Base-by-base conservation (phyloP, 2,329 filamentous ascomycete genomes). In the Didymella arachidicola region DNA sequence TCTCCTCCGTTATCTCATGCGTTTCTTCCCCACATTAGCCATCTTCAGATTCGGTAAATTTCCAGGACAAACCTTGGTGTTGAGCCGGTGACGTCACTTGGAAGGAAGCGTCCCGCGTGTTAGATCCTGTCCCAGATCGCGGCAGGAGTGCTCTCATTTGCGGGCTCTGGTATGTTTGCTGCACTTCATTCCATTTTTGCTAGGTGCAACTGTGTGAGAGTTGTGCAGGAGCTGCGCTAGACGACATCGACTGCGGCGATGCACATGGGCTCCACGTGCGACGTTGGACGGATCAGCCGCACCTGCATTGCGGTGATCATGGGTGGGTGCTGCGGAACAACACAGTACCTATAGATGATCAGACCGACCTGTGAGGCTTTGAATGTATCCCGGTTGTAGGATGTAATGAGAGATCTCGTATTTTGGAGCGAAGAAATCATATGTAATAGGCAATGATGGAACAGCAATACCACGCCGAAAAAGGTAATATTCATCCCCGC, bases 221-320 rank as follows among this genome's bases (percentile, higher is more conserved):
- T 11, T 30, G 29, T 27, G 34, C 42, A 34, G 36, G 42, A 27
- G n/a, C 27, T 52, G 39, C 43, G 16, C 42, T 42, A 43, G 48
- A 36, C 36, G 34, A 34, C 26, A 46, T 46, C 41, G 27, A 46
- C n/a, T 43, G 55, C 36, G 49, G 55, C 49, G 43, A 44, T 53
- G 55, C 49, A 19, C 30, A 48, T 44, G 49, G 38, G 38, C 25
- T 27, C 49, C 55, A 53, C 55, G 44, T 53, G 55, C 49, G 12
- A 58, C 55, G 55, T 58, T 43, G 27, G 43, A 58, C 55, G 36
- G 55, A 48, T 58, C 55, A 58, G 55, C 48, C 55, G 55, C 55
- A 53, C 49, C 49, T 58, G 49, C 49, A 47, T 41, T 46, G 38
- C 36, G 48, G 36, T 57, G 48, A 58, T 43, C 49, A 39, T 26